Base-by-base conservation (phyloP, 2,329 filamentous ascomycete genomes). In the Aulographum hederae region DNA sequence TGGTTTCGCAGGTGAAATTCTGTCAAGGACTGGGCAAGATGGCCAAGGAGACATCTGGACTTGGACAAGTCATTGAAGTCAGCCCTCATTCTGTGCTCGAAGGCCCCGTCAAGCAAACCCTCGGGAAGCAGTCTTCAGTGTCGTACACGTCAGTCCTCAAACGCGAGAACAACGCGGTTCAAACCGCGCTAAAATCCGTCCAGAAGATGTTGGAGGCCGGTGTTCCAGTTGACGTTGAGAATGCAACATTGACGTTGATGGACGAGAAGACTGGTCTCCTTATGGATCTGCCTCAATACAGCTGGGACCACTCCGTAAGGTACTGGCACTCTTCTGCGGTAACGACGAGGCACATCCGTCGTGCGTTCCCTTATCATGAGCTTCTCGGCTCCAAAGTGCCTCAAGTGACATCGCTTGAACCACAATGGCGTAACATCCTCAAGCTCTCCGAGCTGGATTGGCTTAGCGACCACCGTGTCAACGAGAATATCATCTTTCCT, bases 241-340 rank as follows among this genome's bases (percentile, higher is more conserved):
- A 25, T 8, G 21, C 8, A n/a, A 25, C 21, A n/a, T n/a, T n/a
- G n/a, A n/a, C n/a, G n/a, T n/a, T n/a, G n/a, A n/a, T n/a, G n/a
- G n/a, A n/a, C n/a, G n/a, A n/a, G n/a, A n/a, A n/a, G n/a, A n/a
- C n/a, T n/a, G n/a, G n/a, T n/a, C 8, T 25, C n/a, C 21, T 25
- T 25, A 31, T 13, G n/a, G 32, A 35, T 29, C 29, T 37, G 5
- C 35, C 35, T 6, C 28, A 31, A 6, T 35, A 35, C 18, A 14
- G 42, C 1, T 53, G 49, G 50, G 45, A 53, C 12, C 49, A 51
- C 31, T 38, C 43, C 15, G 17, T 16, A 23, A 46, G 46, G 42
- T 8, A 8, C 8, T 46, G 48, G 41, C 36, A 40, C 2, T 45
- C 45, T 30, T 39, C 47, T n/a, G 38, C 43, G 23, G 39, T 44